These are phyloP conservation scores for Aspergillus oerlinghausenensis DNA, from an alignment of 2,329 filamentous ascomycete genomes.

Conservation along the genomic window DNA sequence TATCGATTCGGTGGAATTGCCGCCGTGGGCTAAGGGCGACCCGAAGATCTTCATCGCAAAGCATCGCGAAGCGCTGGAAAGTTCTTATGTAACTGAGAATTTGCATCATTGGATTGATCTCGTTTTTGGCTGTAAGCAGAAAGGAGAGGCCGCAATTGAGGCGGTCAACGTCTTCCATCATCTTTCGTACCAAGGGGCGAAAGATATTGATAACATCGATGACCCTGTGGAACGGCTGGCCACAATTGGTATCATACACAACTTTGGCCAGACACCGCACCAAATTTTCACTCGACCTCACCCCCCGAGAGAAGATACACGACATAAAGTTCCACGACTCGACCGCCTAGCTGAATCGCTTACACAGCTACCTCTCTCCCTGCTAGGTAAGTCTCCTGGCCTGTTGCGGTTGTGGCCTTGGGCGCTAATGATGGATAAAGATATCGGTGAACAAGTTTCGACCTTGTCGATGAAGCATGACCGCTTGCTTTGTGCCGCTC, in stretches of 20 bases:
- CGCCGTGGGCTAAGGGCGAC: conserved; percentile 94
- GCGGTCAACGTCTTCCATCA: conserved; percentile 94
- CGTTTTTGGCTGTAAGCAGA: conserved; percentile 90
- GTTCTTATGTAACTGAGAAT: conserved; percentile 82
- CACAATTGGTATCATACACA: conserved; percentile 94
- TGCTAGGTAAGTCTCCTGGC: conserved; percentile 53
- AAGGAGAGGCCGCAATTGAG: conserved; percentile 85
- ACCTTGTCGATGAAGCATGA: conserved; percentile 76
- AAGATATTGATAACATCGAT: conserved; percentile 83
- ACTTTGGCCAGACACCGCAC: conserved; percentile 95
- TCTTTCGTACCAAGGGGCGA: conserved; percentile 89
- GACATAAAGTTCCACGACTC: conserved; percentile 63
- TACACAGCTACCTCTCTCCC: conserved; percentile 70
- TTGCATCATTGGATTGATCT: conserved; percentile 95
- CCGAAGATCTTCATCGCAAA: conserved; percentile 93
- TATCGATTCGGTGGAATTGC: conserved; percentile 84
- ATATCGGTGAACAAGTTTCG: conserved; percentile 72
- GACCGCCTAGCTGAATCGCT: conserved; percentile 74
- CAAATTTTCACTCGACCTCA: conserved; percentile 86
- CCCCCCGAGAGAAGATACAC: conserved; percentile 65
- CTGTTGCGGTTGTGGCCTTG: neutral
- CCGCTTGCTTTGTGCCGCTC: conserved; percentile 74
- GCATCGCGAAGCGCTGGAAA: conserved; percentile 92
- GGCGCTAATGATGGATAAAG: conserved; percentile 24
- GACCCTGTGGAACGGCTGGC: conserved; percentile 83